Evolutionary conservation across 208 protist genomes (phyloP).

Genomic region (Trypanosoma melophagium): DNA sequence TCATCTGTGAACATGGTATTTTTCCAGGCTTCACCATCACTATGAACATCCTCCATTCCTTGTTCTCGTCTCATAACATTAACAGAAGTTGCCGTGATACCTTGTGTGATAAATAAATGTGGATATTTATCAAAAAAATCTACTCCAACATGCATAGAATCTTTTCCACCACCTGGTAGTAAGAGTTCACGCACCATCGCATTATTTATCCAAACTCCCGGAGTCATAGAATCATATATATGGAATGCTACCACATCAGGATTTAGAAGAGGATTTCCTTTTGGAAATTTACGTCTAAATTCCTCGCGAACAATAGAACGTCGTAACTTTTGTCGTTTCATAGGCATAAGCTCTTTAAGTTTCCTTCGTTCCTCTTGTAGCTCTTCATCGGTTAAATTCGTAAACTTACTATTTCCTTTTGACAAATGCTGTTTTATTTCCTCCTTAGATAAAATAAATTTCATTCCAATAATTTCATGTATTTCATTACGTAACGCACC

Average conservation of each 20-base stretch:
- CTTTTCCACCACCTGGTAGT: constrained; percentile 30
- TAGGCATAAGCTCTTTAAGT: constrained; percentile 16
- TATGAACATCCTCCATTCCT: constrained; percentile 25
- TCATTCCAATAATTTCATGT: constrained; percentile 27
- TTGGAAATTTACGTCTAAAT: constrained; percentile 34
- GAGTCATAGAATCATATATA: constrained; percentile 33
- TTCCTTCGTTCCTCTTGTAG: constrained; percentile 16
- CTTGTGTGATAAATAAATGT: constrained; percentile 36
- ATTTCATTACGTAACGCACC: constrained; percentile 8
- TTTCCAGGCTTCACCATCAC: constrained; percentile 21
- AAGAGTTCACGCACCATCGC: constrained; percentile 20
- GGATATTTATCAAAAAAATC: constrained; percentile 38
- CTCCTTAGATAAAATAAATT: constrained; percentile 25
- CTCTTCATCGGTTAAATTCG: constrained; percentile 23
- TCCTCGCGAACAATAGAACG: constrained; percentile 31
- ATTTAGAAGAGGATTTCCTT: constrained; percentile 35
- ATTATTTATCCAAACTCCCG: constrained; percentile 27
- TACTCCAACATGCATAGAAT: constrained; percentile 35
- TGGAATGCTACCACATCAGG: constrained; percentile 37
- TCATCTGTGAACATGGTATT: constrained; percentile 17
- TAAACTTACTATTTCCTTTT: background rate
- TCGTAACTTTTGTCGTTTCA: constrained; percentile 27
- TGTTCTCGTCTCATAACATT: constrained; percentile 38
- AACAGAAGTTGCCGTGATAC: constrained; percentile 25
- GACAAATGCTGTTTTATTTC: constrained; percentile 20